Percentiles rank a stretch among this genome's conserved stretches.
phyloP scores from a whole-genome alignment of 768 basidiomycete species.

The Podaxis mareebaensis region DNA sequence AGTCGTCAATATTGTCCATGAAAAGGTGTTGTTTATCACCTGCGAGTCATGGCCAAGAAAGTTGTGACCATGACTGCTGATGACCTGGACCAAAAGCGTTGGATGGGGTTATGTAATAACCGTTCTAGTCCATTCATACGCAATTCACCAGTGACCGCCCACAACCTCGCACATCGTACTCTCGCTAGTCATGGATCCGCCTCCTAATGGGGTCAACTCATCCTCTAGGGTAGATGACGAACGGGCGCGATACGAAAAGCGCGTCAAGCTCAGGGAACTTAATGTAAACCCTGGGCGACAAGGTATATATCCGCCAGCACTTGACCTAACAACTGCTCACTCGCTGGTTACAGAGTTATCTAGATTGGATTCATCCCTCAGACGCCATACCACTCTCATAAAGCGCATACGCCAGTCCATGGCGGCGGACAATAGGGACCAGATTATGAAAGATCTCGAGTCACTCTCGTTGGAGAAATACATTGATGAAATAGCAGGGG shows the following conservation, averaged over 20 bases:
- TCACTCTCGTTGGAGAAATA: slow-evolving; percentile 93
- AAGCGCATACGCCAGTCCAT: slow-evolving; percentile 90
- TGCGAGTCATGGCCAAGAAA: slow-evolving; percentile 6
- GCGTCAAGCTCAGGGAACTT: slow-evolving; percentile 56
- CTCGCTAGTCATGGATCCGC: slow-evolving; percentile 30
- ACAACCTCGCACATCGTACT: neutral
- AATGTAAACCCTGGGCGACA: slow-evolving; percentile 50
- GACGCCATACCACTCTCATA: slow-evolving; percentile 93
- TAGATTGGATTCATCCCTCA: slow-evolving; percentile 91
- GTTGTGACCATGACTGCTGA: neutral
- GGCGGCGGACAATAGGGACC: slow-evolving; percentile 77
- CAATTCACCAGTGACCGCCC: neutral
- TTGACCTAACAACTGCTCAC: neutral
- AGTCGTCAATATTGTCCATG: slow-evolving; percentile 69
- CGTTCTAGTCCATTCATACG: neutral
- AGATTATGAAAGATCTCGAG: slow-evolving; percentile 91
- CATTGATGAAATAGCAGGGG: slow-evolving; percentile 89
- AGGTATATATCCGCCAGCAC: slow-evolving; percentile 36
- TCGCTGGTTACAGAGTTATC: slow-evolving; percentile 49
- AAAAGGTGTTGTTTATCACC: neutral
- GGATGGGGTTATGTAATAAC: slow-evolving; percentile 11
- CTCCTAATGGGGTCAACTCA: slow-evolving; percentile 25
- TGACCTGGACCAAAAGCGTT: neutral
- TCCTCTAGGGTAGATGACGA: slow-evolving; percentile 42
- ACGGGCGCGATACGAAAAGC: slow-evolving; percentile 51